phyloP scores from a whole-genome alignment of 1,284 basidiomycete species.

The Microbotryum silenes-acaulis region DNA sequence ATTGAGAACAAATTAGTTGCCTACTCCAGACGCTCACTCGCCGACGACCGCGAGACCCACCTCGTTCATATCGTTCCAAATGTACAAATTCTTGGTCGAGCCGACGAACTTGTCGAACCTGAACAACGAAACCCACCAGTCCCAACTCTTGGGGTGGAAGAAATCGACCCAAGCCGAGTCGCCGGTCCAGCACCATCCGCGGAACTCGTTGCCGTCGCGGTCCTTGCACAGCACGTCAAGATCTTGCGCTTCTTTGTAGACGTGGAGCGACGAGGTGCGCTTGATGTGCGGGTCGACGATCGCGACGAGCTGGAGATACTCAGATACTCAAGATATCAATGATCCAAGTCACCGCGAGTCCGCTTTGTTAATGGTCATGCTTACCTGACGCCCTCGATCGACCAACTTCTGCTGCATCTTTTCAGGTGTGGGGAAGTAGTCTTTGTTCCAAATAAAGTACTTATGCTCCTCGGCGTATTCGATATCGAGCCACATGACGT shows the following conservation, averaged over 20 bases:
- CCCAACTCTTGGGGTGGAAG: constrained; percentile 83
- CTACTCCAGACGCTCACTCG: constrained; percentile 20
- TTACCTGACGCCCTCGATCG: constrained; percentile 73
- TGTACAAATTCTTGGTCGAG: constrained; percentile 66
- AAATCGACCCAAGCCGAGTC: constrained; percentile 94
- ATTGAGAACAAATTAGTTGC: too few relatives aligned
- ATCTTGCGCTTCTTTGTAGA: constrained; percentile 77
- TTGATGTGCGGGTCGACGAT: constrained; percentile 97
- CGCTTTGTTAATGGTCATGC: constrained; percentile 12
- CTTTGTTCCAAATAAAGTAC: constrained; percentile 95
- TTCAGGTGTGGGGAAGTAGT: constrained; percentile 85
- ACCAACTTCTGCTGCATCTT: constrained; percentile 87
- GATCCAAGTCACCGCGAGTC: too few relatives aligned
- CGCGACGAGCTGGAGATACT: constrained; percentile 68
- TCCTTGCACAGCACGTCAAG: constrained; percentile 74
- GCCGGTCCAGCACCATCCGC: constrained; percentile 98
- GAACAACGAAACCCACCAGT: constrained; percentile 84
- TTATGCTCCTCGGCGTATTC: constrained; percentile 82
- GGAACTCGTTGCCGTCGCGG: constrained; percentile 73
- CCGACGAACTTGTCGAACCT: constrained; percentile 52
- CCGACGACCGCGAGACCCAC: constrained; percentile 40
- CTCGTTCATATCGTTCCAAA: constrained; percentile 99
- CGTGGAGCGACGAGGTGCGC: constrained; percentile 67
- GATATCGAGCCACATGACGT: constrained; percentile 98
- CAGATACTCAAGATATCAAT: neutral